Conservation (phyloP, 495 filamentous ascomycete genomes). For the Rostrohypoxylon terebratum region DNA sequence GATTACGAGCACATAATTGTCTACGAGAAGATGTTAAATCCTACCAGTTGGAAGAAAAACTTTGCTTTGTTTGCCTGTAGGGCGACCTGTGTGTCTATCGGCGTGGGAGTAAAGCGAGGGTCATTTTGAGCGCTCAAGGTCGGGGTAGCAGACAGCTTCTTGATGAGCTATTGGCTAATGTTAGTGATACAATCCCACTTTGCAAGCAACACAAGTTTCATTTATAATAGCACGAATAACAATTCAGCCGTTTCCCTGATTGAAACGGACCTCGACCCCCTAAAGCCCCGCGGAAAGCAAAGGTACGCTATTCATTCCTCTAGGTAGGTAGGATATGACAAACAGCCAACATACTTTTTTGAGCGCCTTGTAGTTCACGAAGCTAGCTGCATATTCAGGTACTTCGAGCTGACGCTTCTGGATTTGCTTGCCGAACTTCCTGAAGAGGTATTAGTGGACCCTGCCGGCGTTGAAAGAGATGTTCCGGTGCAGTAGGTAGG, state of each 20-base stretch:
- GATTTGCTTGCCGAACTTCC: slow-evolving; percentile 99
- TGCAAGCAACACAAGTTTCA: slow-evolving; percentile 31
- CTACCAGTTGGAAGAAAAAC: slow-evolving; percentile 96
- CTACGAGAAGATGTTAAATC: slow-evolving; percentile 41
- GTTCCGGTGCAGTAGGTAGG: background rate
- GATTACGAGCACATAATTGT: background rate
- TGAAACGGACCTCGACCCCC: slow-evolving; percentile 2
- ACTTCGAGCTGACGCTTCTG: slow-evolving; percentile 99
- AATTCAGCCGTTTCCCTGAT: slow-evolving; percentile 8
- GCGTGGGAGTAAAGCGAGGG: slow-evolving; percentile 57
- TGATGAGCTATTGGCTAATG: slow-evolving; percentile 81
- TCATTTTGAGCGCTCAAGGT: slow-evolving; percentile 80
- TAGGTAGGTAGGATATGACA: slow-evolving; percentile 9
- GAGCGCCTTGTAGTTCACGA: slow-evolving; percentile 98
- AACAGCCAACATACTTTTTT: slow-evolving; percentile 79
- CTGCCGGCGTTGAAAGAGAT: slow-evolving; percentile 5
- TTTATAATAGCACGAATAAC: slow-evolving; percentile 31
- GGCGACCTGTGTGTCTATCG: slow-evolving; percentile 82
- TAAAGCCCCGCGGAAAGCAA: slow-evolving; percentile 13
- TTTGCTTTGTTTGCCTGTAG: slow-evolving; percentile 97
- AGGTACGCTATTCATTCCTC: slow-evolving; percentile 3
- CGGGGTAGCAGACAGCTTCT: slow-evolving; percentile 92
- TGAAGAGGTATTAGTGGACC: slow-evolving; percentile 53
- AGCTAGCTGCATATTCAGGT: slow-evolving; percentile 98
- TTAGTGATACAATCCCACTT: slow-evolving; percentile 50